These are phyloP conservation scores for Trichophyton mentagrophytes DNA, from an alignment of 2,329 filamentous ascomycete species.

Conservation along the genomic window DNA sequence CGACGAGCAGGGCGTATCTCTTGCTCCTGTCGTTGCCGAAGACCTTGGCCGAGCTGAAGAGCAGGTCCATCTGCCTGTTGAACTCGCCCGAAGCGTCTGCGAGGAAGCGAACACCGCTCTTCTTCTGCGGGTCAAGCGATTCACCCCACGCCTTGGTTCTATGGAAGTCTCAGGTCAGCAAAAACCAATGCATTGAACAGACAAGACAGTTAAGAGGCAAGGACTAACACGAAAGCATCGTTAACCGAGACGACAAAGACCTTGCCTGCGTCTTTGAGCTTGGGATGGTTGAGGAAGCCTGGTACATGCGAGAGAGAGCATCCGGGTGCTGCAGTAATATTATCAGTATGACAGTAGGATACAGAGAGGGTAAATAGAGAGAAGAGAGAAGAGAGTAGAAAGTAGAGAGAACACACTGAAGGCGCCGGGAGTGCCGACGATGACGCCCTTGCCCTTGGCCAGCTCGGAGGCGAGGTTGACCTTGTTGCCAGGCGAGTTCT, in stretches of 20 bases:
- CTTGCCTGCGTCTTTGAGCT: conserved; percentile 64
- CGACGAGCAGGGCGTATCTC: conserved; percentile 71
- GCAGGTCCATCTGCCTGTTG: conserved; percentile 69
- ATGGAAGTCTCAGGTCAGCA: conserved; percentile 5
- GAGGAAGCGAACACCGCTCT: conserved; percentile 75
- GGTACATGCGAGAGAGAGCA: conserved; percentile 66
- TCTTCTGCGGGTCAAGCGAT: conserved; percentile 58
- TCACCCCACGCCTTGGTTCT: conserved; percentile 86
- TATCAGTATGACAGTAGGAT: neutral
- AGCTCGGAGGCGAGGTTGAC: conserved; percentile 75
- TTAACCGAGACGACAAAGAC: conserved; percentile 90
- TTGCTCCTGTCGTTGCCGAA: conserved; percentile 77
- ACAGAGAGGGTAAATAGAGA: conserved; percentile 19
- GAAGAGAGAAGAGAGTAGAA: neutral
- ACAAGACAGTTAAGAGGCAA: neutral
- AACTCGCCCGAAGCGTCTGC: conserved; percentile 69
- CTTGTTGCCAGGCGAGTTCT: conserved; percentile 83
- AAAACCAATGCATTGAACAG: neutral
- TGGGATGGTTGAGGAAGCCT: conserved; percentile 68
- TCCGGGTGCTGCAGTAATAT: conserved; percentile 37
- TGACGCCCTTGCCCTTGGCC: conserved; percentile 56
- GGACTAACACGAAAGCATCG: conserved; percentile 77
- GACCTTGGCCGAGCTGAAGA: conserved; percentile 64
- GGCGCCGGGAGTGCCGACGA: conserved; percentile 74
- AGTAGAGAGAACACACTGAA: conserved; percentile 42